A percentile compares a stretch with the other conserved stretches of the same genome.
Conservation (phyloP, 805 yeast species). For the Jamesozyma jinghongensis region DNA sequence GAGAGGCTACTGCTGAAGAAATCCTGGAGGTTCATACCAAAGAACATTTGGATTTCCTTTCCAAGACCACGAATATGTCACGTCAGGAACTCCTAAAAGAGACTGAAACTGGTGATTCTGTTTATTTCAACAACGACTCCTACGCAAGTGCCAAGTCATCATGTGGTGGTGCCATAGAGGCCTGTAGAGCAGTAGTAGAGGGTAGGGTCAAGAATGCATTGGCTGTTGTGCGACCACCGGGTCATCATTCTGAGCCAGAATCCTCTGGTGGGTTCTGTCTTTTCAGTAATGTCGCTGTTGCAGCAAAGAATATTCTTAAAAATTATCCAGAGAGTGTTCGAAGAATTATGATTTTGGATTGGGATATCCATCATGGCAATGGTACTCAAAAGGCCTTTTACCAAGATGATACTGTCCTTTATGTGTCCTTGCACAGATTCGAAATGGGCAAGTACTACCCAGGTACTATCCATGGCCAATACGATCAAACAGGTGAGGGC, state of each 20-base stretch:
- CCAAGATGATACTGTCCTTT: conserved; percentile 82
- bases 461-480: conserved; percentile 79
- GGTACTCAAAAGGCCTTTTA: conserved; percentile 93
- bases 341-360: conserved; percentile 74
- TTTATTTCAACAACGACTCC: conserved; percentile 89
- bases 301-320: conserved; percentile 76
- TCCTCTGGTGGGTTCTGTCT: conserved; percentile 95
- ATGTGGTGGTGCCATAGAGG: conserved; percentile 96
- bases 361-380: conserved; percentile 99
- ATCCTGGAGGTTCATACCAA: conserved; percentile 77
- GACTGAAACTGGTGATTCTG: conserved; percentile 89
- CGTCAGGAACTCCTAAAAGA: conserved; percentile 68
- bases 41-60: conserved; percentile 68
- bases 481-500: conserved; percentile 75
- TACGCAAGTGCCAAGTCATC: conserved; percentile 77
- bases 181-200: conserved; percentile 90
- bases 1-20: conserved; percentile 84
- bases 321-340: conserved; percentile 84
- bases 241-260: conserved; percentile 98
- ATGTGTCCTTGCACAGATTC: conserved; percentile 85
- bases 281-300: conserved; percentile 94
- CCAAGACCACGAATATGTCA: conserved; percentile 66
- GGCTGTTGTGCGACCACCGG: conserved; percentile 97
- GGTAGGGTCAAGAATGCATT: conserved; percentile 83
- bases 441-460: conserved; percentile 92